Conservation (phyloP, 768 basidiomycete genomes). For the Tylopilus intermedius region DNA sequence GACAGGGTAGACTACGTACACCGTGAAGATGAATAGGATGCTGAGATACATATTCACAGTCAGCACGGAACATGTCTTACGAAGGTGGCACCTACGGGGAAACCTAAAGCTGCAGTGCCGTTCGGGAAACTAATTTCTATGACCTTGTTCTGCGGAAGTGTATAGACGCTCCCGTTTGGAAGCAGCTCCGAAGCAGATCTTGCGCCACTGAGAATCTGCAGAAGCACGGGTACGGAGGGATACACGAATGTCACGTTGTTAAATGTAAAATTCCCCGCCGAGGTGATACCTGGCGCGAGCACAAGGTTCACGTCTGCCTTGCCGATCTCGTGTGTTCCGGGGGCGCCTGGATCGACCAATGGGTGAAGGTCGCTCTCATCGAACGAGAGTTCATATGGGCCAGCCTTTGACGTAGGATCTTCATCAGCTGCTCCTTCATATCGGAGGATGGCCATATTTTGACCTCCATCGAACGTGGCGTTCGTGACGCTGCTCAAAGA, state of each 20-base stretch:
- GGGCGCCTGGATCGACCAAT: conserved; percentile 29
- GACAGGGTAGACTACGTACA: conserved; percentile 20
- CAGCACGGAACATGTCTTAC: background rate
- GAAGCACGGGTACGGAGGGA: too few species aligned
- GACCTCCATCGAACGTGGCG: conserved; percentile 30
- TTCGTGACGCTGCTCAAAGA: conserved; percentile 6
- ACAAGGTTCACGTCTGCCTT: conserved; percentile 38
- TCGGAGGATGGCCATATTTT: conserved; percentile 49
- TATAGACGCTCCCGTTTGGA: conserved; percentile 44
- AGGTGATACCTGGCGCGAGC: conserved; percentile 6
- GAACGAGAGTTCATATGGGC: conserved; percentile 27
- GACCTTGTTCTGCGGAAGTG: conserved; percentile 39
- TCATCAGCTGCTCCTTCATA: conserved; percentile 39
- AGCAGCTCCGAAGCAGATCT: conserved; percentile 40
- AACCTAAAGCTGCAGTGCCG: conserved; percentile 17
- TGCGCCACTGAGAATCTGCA: conserved; percentile 41
- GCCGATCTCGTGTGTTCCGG: conserved; percentile 36
- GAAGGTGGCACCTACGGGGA: conserved; percentile 22
- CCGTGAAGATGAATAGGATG: conserved; percentile 40
- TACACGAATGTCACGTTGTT: too few species aligned
- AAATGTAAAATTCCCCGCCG: too few species aligned
- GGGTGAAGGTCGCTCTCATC: conserved; percentile 39
- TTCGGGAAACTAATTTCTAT: conserved; percentile 45
- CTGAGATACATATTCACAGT: conserved; percentile 8
- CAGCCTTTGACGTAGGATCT: conserved; percentile 43